phyloP scores from a whole-genome alignment of 2,329 filamentous ascomycete genomes.

The Colletotrichum trifolii region DNA sequence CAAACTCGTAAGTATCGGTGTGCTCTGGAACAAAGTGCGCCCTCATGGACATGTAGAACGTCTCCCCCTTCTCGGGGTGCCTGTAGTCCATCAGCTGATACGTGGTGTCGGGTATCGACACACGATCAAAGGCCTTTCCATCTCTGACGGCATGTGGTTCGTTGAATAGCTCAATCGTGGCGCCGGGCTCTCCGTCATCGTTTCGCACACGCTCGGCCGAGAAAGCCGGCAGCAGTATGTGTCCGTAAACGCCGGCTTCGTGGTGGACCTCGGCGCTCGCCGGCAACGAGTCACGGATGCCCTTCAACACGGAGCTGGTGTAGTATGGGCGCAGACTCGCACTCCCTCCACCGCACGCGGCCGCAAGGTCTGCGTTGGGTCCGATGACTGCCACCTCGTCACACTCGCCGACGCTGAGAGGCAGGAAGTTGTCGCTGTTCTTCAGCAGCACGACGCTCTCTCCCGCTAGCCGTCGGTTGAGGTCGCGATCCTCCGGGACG shows the following conservation, averaged over 20 bases:
- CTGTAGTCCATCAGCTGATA: slow-evolving; percentile 61
- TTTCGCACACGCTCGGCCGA: slow-evolving; percentile 60
- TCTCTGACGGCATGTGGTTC: slow-evolving; percentile 60
- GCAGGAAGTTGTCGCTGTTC: slow-evolving; percentile 73
- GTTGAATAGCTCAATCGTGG: slow-evolving; percentile 71
- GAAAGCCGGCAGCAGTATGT: slow-evolving; percentile 71
- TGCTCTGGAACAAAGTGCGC: slow-evolving; percentile 69
- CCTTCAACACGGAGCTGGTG: slow-evolving; percentile 77
- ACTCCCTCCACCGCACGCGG: slow-evolving; percentile 73
- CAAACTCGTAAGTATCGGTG: slow-evolving; percentile 71
- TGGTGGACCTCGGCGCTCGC: slow-evolving; percentile 58
- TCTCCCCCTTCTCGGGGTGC: slow-evolving; percentile 59
- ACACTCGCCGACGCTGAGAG: slow-evolving; percentile 65
- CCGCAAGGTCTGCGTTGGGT: slow-evolving; percentile 66
- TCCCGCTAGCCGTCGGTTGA: slow-evolving; percentile 73
- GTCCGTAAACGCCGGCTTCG: slow-evolving; percentile 68
- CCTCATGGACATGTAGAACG: slow-evolving; percentile 71
- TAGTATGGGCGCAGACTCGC: slow-evolving; percentile 72
- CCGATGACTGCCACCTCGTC: slow-evolving; percentile 63
- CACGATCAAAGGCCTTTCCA: slow-evolving; percentile 62
- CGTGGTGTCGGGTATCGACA: slow-evolving; percentile 59
- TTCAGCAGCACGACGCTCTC: slow-evolving; percentile 80
- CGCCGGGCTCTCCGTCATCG: slow-evolving; percentile 65
- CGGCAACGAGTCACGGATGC: slow-evolving; percentile 67
- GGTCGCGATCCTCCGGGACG: slow-evolving; percentile 68